phyloP scores from a whole-genome alignment of 2,329 filamentous ascomycete species.

The Pleoardoris graminearum region DNA sequence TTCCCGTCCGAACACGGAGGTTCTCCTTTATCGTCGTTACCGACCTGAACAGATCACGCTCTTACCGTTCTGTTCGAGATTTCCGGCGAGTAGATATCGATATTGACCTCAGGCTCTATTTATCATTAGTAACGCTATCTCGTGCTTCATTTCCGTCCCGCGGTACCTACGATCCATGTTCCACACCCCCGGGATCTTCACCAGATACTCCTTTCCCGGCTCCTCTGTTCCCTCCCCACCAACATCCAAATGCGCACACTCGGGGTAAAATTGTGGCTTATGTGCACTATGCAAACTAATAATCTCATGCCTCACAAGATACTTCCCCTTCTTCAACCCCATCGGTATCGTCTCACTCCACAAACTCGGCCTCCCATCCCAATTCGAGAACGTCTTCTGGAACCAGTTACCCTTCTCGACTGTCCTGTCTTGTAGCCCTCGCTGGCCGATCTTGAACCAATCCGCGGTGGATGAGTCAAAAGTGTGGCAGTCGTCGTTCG shows the following conservation, averaged over 20 bases:
- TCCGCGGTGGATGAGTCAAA: constrained; percentile 17
- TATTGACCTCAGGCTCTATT: constrained; percentile 36
- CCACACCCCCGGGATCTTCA: constrained; percentile 36
- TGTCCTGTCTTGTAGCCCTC: constrained; percentile 23
- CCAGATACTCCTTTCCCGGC: constrained; percentile 27
- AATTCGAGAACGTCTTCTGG: constrained; percentile 27
- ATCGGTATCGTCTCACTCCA: constrained; percentile 31
- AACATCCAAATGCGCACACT: constrained; percentile 37
- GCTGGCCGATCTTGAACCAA: constrained; percentile 39
- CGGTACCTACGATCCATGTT: constrained; percentile 33
- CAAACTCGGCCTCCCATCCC: constrained; percentile 31
- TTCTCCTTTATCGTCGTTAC: too few species aligned
- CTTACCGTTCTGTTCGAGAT: constrained; percentile 27
- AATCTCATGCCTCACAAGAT: constrained; percentile 36
- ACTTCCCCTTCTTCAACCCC: constrained; percentile 26
- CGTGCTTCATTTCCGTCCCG: background rate
- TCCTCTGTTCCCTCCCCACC: constrained; percentile 18
- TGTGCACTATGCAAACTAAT: constrained; percentile 34
- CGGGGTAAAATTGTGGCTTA: constrained; percentile 36
- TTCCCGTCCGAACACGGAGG: too few species aligned
- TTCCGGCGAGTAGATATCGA: constrained; percentile 30
- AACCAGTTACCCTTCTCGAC: constrained; percentile 33
- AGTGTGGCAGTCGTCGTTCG: constrained; percentile 23
- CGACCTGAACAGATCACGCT: background rate
- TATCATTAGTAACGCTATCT: constrained; percentile 10